Evolutionary conservation across 306 rosid genomes (phyloP).

Genomic region (Pueraria montana): DNA sequence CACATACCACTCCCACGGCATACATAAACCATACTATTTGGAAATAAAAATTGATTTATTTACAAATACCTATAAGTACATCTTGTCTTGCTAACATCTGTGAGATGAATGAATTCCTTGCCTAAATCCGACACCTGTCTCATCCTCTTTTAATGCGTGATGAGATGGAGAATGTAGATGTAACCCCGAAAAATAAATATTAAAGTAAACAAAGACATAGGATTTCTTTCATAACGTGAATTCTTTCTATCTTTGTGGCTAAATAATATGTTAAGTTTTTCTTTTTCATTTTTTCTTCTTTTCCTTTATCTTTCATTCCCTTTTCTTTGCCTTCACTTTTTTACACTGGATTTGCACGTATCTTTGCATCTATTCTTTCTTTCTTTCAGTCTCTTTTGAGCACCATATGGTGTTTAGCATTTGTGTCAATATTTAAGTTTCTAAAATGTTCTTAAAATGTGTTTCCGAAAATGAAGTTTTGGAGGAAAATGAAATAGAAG

Average conservation of each 20-base stretch:
- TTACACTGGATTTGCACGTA: neutral
- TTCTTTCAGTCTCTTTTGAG: neutral
- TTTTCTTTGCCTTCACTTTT: conserved; percentile 25
- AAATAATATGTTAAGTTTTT: conserved; percentile 35
- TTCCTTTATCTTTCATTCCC: neutral
- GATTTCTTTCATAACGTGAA: conserved; percentile 50
- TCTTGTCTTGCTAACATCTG: no score
- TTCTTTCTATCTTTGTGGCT: conserved; percentile 38
- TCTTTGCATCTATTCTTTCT: conserved; percentile 17
- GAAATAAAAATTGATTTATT: neutral
- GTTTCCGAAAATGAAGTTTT: neutral
- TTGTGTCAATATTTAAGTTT: neutral
- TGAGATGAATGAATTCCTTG: neutral
- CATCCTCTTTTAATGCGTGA: neutral
- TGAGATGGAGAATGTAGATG: neutral
- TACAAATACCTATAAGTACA: no score
- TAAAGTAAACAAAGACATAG: neutral
- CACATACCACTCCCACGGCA: neutral
- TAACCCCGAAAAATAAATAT: neutral
- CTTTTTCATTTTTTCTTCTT: neutral
- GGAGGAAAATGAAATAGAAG: neutral
- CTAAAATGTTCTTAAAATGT: neutral
- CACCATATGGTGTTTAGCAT: neutral
- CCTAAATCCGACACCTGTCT: neutral
- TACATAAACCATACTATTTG: neutral